Evolutionary conservation across 805 yeast species (phyloP).

Genomic region (Tetrapisispora phaffii): DNA sequence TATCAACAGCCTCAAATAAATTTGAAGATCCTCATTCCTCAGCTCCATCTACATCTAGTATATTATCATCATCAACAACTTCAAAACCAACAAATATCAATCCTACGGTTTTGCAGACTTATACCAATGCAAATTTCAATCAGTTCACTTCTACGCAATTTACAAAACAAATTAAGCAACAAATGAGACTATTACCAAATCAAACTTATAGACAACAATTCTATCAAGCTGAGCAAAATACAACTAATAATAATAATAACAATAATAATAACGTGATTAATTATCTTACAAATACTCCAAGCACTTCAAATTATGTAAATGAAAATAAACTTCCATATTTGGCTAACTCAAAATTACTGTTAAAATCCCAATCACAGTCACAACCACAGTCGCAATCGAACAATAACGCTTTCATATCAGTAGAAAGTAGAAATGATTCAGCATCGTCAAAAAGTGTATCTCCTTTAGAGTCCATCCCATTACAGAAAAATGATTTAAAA

Average conservation of each 20-base stretch:
- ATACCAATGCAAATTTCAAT: neutral
- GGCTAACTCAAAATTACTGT: neutral
- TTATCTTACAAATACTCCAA: neutral
- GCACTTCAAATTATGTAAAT: neutral
- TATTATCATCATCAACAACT: neutral
- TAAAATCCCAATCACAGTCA: neutral
- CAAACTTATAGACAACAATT: slow-evolving; percentile 1
- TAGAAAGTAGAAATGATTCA: neutral
- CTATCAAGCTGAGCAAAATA: neutral
- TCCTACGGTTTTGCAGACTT: neutral
- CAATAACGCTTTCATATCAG: neutral
- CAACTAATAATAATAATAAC: no score
- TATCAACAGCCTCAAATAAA: neutral
- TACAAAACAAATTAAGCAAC: neutral
- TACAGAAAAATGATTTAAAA: neutral
- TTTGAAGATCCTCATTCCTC: neutral
- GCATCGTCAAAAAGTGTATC: neutral
- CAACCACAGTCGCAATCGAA: neutral
- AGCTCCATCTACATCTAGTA: neutral
- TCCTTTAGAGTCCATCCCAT: neutral
- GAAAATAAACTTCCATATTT: neutral
- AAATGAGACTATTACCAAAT: slow-evolving; percentile 1
- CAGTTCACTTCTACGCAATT: neutral
- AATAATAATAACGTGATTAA: neutral
- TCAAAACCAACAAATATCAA: neutral